These are phyloP conservation scores for Fraxinus platypoda DNA, from an alignment of 305 asterid genomes.

Conservation along the genomic window DNA sequence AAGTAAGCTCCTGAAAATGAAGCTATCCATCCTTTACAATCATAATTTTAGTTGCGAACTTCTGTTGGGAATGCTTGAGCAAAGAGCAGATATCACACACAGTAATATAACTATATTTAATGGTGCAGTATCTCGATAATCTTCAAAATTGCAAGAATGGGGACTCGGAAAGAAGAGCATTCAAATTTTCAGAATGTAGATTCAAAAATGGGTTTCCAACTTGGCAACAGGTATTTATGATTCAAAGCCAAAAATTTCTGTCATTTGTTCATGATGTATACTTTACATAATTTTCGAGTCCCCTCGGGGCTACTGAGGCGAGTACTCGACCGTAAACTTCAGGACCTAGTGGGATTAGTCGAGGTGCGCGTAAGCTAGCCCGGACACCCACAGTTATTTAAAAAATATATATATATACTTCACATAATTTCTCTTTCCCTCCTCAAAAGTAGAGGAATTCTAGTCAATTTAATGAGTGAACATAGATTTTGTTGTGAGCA, in stretches of 20 bases:
- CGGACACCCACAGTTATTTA: too few species aligned
- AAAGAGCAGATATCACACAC: background rate
- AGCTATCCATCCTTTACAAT: slow-evolving; percentile 18
- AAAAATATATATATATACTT: too few species aligned
- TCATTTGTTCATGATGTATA: background rate
- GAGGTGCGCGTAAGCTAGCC: too few species aligned
- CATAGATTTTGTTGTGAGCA: background rate
- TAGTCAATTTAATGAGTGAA: background rate
- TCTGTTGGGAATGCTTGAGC: background rate
- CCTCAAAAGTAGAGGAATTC: background rate
- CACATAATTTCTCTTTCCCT: background rate
- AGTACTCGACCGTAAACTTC: too few species aligned
- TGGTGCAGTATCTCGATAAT: background rate
- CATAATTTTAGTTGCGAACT: slow-evolving; percentile 9
- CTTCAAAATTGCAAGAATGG: background rate
- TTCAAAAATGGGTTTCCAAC: background rate
- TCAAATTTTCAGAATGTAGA: background rate
- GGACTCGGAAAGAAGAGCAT: background rate
- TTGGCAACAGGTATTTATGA: background rate
- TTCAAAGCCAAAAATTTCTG: background rate
- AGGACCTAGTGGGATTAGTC: too few species aligned
- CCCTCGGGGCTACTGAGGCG: too few species aligned
- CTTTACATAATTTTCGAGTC: background rate
- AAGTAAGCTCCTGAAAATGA: slow-evolving; percentile 75
- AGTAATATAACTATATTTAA: background rate